phyloP scores from a whole-genome alignment of 805 yeast genomes.

The Candida nemodendra region DNA sequence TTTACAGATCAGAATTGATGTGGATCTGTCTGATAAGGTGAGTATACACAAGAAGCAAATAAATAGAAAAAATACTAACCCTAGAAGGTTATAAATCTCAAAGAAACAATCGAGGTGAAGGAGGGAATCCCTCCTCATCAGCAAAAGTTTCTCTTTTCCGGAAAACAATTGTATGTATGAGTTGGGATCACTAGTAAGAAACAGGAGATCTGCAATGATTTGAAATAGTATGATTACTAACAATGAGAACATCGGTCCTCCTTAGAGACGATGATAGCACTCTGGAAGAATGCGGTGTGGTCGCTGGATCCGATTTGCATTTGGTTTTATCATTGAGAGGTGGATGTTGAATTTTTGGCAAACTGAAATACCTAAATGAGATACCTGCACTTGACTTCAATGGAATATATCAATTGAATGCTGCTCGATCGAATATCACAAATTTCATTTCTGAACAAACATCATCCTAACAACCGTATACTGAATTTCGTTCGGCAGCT shows the following conservation, averaged over 20 bases:
- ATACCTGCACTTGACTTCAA: too few relatives aligned
- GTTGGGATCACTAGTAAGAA: too few relatives aligned
- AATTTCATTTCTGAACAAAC: too few relatives aligned
- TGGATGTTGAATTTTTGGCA: constrained; percentile 51
- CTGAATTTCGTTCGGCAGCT: too few relatives aligned
- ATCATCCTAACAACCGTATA: too few relatives aligned
- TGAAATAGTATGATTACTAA: too few relatives aligned
- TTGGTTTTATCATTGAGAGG: constrained; percentile 92
- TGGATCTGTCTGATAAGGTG: constrained; percentile 65
- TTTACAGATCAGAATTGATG: constrained; percentile 61
- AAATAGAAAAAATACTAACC: constrained; percentile 28
- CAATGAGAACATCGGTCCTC: too few relatives aligned
- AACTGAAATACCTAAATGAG: too few relatives aligned
- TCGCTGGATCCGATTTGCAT: constrained; percentile 84
- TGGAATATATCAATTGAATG: too few relatives aligned
- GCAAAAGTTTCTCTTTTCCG: constrained; percentile 86
- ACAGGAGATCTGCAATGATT: too few relatives aligned
- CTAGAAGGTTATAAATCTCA: constrained; percentile 52
- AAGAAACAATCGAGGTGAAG: constrained; percentile 90
- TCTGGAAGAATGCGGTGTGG: constrained; percentile 68
- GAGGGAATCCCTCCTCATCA: constrained; percentile 98
- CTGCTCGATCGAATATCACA: too few relatives aligned
- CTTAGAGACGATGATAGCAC: constrained; percentile 75
- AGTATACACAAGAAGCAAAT: constrained; percentile 18
- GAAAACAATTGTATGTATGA: constrained; percentile 77